Percentiles rank a stretch among this genome's conserved stretches.
Evolutionary conservation across 2,329 filamentous ascomycete species (phyloP).

Genomic region (Colletotrichum ledebouriae): DNA sequence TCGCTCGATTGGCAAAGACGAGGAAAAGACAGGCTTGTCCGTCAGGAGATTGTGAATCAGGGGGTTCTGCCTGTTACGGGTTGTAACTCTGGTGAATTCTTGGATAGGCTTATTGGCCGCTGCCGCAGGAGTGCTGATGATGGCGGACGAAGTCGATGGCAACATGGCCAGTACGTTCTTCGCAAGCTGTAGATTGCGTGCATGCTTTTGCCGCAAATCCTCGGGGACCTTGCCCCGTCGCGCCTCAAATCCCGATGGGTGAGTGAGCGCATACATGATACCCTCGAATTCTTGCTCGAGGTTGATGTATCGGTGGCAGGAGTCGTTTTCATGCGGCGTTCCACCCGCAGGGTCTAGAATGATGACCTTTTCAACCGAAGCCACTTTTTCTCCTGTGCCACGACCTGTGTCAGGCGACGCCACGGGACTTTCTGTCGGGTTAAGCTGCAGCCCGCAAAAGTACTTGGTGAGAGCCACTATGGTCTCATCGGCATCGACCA

Average conservation of each 20-base stretch:
- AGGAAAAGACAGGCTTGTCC: constrained; percentile 92
- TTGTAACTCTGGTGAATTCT: constrained; percentile 65
- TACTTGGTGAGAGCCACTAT: constrained; percentile 83
- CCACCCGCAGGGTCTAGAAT: constrained; percentile 89
- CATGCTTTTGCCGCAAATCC: constrained; percentile 50
- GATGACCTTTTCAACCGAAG: constrained; percentile 86
- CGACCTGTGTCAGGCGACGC: constrained; percentile 39
- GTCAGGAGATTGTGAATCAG: constrained; percentile 96
- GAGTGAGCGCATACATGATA: constrained; percentile 72
- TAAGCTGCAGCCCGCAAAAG: constrained; percentile 75
- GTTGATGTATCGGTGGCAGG: constrained; percentile 79
- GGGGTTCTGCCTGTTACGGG: constrained; percentile 76
- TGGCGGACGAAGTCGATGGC: constrained; percentile 85
- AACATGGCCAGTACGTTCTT: constrained; percentile 79
- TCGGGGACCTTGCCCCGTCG: constrained; percentile 22
- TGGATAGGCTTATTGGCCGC: constrained; percentile 68
- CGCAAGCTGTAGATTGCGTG: constrained; percentile 79
- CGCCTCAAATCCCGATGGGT: constrained; percentile 20
- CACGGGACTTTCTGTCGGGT: constrained; percentile 42
- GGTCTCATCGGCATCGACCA: constrained; percentile 69
- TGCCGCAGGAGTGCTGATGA: constrained; percentile 89
- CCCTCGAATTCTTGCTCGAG: constrained; percentile 87
- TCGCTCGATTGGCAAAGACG: constrained; percentile 84
- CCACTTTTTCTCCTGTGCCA: constrained; percentile 62
- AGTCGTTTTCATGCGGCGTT: constrained; percentile 69